Conservation (phyloP, 2,329 filamentous ascomycete genomes). For the Zasmidium cellare region DNA sequence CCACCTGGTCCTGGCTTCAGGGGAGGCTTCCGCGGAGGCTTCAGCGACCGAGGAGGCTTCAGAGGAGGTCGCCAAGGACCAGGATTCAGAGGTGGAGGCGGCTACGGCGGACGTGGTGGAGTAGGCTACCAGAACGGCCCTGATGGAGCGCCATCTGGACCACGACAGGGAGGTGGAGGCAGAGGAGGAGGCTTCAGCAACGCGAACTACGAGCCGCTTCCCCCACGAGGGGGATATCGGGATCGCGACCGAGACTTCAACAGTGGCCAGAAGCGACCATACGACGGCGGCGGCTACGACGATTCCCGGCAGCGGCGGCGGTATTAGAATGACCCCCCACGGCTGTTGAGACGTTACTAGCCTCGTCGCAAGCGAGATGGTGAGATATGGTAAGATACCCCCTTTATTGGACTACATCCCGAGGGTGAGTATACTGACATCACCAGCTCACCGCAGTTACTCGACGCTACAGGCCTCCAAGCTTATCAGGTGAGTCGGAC, state of each 20-base stretch:
- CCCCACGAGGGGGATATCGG: conserved; percentile 57
- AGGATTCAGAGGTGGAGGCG: conserved; percentile 45
- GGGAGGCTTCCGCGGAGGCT: conserved; percentile 56
- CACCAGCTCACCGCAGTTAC: conserved; percentile 17
- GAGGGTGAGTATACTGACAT: conserved; percentile 28
- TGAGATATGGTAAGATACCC: conserved; percentile 16
- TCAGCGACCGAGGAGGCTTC: conserved; percentile 54
- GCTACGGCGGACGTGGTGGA: conserved; percentile 29
- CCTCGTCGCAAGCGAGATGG: conserved; percentile 13
- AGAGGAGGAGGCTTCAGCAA: conserved; percentile 51
- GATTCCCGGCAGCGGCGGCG: conserved; percentile 62
- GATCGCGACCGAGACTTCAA: conserved; percentile 48
- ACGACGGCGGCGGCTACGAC: conserved; percentile 76
- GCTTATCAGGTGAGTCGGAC: background rate
- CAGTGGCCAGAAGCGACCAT: conserved; percentile 58
- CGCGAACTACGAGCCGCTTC: conserved; percentile 82
- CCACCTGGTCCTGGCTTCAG: conserved; percentile 57
- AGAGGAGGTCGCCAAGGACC: conserved; percentile 56
- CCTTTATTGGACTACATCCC: conserved; percentile 9
- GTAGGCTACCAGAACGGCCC: conserved; percentile 46
- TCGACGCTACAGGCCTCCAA: conserved; percentile 10
- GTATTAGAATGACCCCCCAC: conserved; percentile 52
- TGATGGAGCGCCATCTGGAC: conserved; percentile 51
- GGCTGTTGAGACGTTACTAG: background rate
- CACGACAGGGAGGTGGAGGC: conserved; percentile 40